Evolutionary conservation across 2,329 filamentous ascomycete species (phyloP), one percentile per base, ranked within the genome.

Genomic region (Aspergillus felis): DNA sequence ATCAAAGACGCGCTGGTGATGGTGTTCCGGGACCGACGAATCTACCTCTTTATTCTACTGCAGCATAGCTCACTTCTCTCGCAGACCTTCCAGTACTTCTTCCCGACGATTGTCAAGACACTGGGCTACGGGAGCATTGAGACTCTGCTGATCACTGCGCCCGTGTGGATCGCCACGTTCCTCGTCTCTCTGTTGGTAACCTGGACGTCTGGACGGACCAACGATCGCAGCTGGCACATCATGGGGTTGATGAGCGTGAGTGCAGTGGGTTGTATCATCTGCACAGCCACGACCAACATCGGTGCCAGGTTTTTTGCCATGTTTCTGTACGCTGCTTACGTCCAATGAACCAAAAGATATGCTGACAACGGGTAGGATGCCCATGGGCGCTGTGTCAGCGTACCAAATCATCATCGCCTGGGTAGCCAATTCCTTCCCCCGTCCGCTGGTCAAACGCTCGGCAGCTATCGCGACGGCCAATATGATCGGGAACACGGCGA

Each of bases 51-150:
- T 10, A 77, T 78, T 4, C 57, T 79, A 8, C 77, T 81, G 64
- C 78, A 81, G 60, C 79, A 81, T 63, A 71, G 77, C 62, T 76
- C 76, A 2, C 78, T 80, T 53, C 70, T 79, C 50, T 74, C 77
- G 0, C 81, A 84, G 64, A 82, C 81, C 1, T 86, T 87, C 64
- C 83, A 85, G 49, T 87, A 87, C 66, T 87, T 87, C 73, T 87
- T 88, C 71, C 86, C 86, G 0, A 83, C 80, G 0, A 85, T 88
- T 44, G 82, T 87, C 1, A 78, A 83, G 47, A 86, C 83, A 0
- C 77, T 88, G 0, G 83, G 84, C 0, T 88, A 84, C 67, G 75
- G 60, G 57, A 70, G 76, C 44, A 76, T 78, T 27, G 68, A 79
- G 35, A 79, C 80, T 0, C 61, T 81, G 12, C 66, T 81, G 1